phyloP scores from a whole-genome alignment of 2,329 filamentous ascomycete species.

The Alternaria atra region DNA sequence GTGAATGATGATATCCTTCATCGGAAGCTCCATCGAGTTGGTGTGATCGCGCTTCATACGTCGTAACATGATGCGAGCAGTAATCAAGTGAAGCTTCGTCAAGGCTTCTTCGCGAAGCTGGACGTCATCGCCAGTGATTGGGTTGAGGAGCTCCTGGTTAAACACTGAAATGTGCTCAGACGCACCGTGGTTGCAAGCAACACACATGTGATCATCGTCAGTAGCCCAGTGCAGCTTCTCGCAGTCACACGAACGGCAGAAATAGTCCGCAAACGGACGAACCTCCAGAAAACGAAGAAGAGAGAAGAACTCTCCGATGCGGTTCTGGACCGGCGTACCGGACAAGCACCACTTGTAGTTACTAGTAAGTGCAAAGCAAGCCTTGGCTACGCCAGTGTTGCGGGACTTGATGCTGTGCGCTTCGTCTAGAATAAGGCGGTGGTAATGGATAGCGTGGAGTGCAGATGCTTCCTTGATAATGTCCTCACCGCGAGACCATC shows the following conservation, averaged over 20 bases:
- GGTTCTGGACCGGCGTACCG: conserved; percentile 94
- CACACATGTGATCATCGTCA: conserved; percentile 75
- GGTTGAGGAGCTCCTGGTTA: conserved; percentile 94
- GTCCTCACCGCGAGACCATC: conserved; percentile 81
- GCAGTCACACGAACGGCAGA: conserved; percentile 88
- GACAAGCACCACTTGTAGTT: conserved; percentile 95
- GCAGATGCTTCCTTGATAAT: conserved; percentile 78
- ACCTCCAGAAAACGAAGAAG: conserved; percentile 90
- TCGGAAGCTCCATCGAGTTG: conserved; percentile 92
- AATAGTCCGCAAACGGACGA: conserved; percentile 88
- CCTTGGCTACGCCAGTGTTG: conserved; percentile 90
- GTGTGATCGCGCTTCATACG: conserved; percentile 94
- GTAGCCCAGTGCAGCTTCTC: conserved; percentile 84
- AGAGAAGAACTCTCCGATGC: conserved; percentile 97
- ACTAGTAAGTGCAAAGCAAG: conserved; percentile 89
- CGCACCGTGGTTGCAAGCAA: conserved; percentile 70
- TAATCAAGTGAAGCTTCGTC: conserved; percentile 83
- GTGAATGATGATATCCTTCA: conserved; percentile 91
- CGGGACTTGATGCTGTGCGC: conserved; percentile 94
- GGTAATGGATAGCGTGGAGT: conserved; percentile 87
- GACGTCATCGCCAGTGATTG: conserved; percentile 62
- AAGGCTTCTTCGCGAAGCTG: conserved; percentile 74
- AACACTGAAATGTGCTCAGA: conserved; percentile 82
- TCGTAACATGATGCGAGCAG: conserved; percentile 92
- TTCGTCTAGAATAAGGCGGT: conserved; percentile 93